Evolutionary conservation across 2,329 filamentous ascomycete species (phyloP), one percentile per base, ranked within the genome.

Genomic region (Anthostomella pinea): DNA sequence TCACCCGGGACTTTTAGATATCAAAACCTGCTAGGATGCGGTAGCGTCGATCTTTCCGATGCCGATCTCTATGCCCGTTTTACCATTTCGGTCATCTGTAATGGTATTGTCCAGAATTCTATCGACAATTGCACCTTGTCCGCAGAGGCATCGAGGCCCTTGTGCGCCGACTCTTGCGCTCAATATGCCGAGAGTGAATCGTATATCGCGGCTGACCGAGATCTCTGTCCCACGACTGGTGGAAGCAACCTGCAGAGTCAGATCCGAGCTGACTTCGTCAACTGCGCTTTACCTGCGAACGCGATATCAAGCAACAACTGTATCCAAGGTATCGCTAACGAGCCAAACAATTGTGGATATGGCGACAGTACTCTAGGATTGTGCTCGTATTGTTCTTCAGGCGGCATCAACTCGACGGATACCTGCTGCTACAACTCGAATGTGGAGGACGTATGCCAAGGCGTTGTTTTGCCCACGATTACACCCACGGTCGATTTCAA

Each of bases 81-180:
- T 66, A 95, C 91, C 5, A 93, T 81, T 30, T 93, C 86, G 43
- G 83, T 94, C 46, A 76, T 98, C 48, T 98, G 93, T 74, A 97
- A 94, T 70, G 77, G 87, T 48, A 85, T 98, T 57, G 79, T 98
- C 33, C 93, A 98, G 64, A 90, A 88, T 58, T 97, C 93, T 5
- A 80, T 84, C 53, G 59, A 66, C 8, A 58, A 74, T 17, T 98
- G 93, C 65, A 65, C 68, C 14, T 67, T 94, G 29, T 75, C 82
- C 1, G 62, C 72, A n/a, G 65, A 73, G 19, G 68, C 82, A 26
- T 79, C 86, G 5, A 71, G 72, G 40, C 89, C 93, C 2, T 70
- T 97, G 11, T 98, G 93, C 63, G 93, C 91, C 29, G 85, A 93
- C 46, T 83, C 86, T 47, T 98, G 93, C 64, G 85, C 88, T 45